These are phyloP conservation scores for Pestalotiopsis sp. DNA, from an alignment of 2,329 filamentous ascomycete genomes.

Conservation along the genomic window DNA sequence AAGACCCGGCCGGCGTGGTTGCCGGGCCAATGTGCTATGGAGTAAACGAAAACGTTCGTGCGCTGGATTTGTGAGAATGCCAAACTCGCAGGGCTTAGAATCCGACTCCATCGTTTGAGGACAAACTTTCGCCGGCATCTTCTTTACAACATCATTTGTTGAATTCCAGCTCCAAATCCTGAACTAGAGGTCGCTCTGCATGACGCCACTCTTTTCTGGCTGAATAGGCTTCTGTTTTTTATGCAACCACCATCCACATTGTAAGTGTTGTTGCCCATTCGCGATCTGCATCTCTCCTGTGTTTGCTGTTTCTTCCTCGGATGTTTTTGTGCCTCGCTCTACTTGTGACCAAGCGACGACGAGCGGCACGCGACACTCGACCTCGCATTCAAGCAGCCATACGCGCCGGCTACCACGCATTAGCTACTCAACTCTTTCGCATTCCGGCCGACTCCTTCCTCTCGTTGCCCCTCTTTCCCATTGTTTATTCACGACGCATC, in stretches of 20 bases:
- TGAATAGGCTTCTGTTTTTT: not conserved
- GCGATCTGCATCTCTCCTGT: not conserved
- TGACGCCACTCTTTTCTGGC: not conserved
- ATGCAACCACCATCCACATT: not conserved
- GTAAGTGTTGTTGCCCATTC: conserved; percentile 1
- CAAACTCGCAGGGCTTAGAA: not conserved
- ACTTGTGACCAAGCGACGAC: too few species aligned
- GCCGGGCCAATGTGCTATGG: conserved; percentile 9
- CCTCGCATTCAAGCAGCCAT: not conserved
- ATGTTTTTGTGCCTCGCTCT: not conserved
- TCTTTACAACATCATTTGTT: conserved; percentile 6
- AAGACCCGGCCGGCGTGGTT: conserved; percentile 1
- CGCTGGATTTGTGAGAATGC: not conserved
- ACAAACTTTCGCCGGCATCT: not conserved
- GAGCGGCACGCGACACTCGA: not conserved
- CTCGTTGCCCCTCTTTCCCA: not conserved
- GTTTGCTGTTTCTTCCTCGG: not conserved
- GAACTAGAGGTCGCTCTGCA: not conserved
- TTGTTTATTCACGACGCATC: not conserved
- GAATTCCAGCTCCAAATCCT: not conserved
- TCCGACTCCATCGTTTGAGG: not conserved
- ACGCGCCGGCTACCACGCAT: not conserved
- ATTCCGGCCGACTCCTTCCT: not conserved
- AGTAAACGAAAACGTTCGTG: conserved; percentile 12
- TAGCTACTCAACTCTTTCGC: not conserved